Evolutionary conservation across 495 filamentous ascomycete genomes (phyloP).

Genomic region (Jackrogersella minutella): DNA sequence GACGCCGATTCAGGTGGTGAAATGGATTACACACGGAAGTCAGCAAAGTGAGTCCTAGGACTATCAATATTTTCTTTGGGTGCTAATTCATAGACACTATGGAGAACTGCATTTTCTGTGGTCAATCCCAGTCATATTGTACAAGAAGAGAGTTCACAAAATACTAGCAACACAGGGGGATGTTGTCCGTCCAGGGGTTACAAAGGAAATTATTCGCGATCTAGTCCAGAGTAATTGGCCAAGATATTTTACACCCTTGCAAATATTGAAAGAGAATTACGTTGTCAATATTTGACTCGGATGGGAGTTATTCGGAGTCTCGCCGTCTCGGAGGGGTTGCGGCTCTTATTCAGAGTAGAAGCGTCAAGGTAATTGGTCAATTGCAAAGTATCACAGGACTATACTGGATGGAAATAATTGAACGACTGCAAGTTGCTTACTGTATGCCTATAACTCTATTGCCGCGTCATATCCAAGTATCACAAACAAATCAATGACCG

Average conservation of each 20-base stretch:
- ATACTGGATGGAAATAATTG: background rate
- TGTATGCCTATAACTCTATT: slow-evolving; percentile 18
- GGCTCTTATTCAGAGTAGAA: background rate
- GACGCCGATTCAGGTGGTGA: background rate
- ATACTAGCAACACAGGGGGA: background rate
- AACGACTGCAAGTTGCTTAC: slow-evolving; percentile 18
- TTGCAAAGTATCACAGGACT: background rate
- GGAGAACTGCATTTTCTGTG: too few relatives aligned
- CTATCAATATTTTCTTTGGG: too few relatives aligned
- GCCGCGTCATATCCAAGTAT: slow-evolving; percentile 19
- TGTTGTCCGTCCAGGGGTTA: background rate
- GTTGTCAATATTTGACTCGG: background rate
- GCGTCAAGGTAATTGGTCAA: slow-evolving; percentile 18
- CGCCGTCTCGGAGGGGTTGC: slow-evolving; percentile 25
- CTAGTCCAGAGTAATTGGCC: background rate
- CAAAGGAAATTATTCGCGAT: slow-evolving; percentile 12
- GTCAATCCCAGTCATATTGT: background rate
- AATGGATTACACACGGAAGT: slow-evolving; percentile 2
- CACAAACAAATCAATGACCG: slow-evolving; percentile 7
- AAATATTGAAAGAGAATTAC: background rate
- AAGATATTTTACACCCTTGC: background rate
- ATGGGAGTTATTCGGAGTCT: slow-evolving; percentile 30
- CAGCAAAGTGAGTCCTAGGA: slow-evolving; percentile 12
- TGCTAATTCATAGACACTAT: too few relatives aligned
- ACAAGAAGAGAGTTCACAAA: background rate